Evolutionary conservation across 2,329 filamentous ascomycete genomes (phyloP), one percentile per base, ranked within the genome.

Genomic region (Paraconiothyrium sp.): DNA sequence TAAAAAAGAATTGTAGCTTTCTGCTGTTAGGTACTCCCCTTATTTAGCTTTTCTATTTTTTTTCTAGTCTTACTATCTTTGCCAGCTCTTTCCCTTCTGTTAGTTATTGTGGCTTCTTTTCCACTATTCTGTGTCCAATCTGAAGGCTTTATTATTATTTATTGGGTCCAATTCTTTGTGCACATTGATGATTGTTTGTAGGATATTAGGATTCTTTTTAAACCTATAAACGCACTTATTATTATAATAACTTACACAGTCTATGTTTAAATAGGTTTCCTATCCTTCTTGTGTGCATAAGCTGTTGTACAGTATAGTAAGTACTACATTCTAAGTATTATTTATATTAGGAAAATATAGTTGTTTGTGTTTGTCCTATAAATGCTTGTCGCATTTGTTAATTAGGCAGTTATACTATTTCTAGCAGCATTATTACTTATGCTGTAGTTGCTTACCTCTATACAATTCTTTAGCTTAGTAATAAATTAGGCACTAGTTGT

Each of bases 241-340:
- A 27, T 43, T 1, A 1, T 16, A 22, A 43, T 54, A 4, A 8
- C 30, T 20, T 43, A 7, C 11, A 37, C 44, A 41, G 5, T 41
- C 24, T 46, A 52, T 10, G 16, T 20, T 9, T 59, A 44, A 30
- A 22, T 35, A 34, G 13, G 16, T 24, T 22, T 47, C 27, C 44
- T n/a, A 35, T 32, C 27, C 43, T 43, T 37, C 32, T 57, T 44
- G 44, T 35, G 20, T 54, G 48, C 10, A 35, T 44, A 54, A 48
- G 49, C 30, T 34, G 54, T 30, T 30, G 6, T 30, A 30, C 3
- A 30, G 27, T 30, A 6, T 30, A 30, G 3, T 30, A 30, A 6
- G 3, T 30, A 30, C 27, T 6, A 30, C 27, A 6, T 30, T 30
- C 46, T 52, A 32, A 9, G 44, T 54, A 43, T 41, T 59, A 48